phyloP scores from a whole-genome alignment of 371 early-diverging fungal genomes.

The Actinomucor elegans region DNA sequence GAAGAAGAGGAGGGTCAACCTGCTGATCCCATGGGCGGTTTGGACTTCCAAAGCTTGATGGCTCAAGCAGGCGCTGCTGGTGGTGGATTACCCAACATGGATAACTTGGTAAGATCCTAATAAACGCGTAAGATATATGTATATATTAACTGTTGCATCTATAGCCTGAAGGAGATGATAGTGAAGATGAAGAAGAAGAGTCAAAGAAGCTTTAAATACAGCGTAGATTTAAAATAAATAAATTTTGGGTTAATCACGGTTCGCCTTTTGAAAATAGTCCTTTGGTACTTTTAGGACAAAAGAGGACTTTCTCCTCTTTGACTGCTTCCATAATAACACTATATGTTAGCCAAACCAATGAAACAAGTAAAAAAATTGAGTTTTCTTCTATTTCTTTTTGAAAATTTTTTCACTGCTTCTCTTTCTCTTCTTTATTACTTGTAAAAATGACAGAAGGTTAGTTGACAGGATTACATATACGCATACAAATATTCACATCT shows the following conservation, averaged over 20 bases:
- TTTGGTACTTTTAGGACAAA: conserved; percentile 1
- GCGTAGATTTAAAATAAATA: background rate
- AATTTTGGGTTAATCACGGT: background rate
- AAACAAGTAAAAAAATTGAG: conserved; percentile 4
- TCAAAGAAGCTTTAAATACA: conserved; percentile 6
- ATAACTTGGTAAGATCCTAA: conserved; percentile 37
- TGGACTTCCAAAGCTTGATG: conserved; percentile 44
- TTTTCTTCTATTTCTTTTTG: conserved; percentile 1
- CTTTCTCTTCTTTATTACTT: background rate
- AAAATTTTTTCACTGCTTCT: background rate
- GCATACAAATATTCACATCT: background rate
- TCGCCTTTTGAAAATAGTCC: conserved; percentile 1
- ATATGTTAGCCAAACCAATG: conserved; percentile 7
- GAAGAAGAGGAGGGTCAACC: conserved; percentile 72
- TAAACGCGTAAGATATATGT: conserved; percentile 9
- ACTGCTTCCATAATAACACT: conserved; percentile 5
- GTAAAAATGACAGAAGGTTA: conserved; percentile 10
- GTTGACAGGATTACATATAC: background rate
- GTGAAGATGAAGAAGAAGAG: conserved; percentile 27
- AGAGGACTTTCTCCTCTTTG: conserved; percentile 10
- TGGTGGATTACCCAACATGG: conserved; percentile 48
- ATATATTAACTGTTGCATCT: background rate
- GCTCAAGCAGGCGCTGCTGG: conserved; percentile 40
- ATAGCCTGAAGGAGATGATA: conserved; percentile 42
- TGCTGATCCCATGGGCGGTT: conserved; percentile 49